Evolutionary conservation across 257 asterid genomes (phyloP).

Genomic region (Nicotiana tomentosiformis): DNA sequence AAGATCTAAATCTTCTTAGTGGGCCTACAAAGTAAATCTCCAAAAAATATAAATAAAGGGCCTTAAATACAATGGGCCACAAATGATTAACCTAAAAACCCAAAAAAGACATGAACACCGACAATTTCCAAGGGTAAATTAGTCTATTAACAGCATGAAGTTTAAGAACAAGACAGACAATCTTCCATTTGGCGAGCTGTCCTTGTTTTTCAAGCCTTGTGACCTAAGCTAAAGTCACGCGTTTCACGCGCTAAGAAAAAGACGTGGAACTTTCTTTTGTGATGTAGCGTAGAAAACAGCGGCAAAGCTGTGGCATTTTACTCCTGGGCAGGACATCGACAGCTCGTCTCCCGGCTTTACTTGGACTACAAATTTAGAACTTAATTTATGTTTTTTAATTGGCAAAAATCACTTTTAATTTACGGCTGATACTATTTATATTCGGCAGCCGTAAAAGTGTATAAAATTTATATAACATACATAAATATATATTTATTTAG

Average conservation of each 20-base stretch:
- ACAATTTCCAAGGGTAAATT: slow-evolving; percentile 11
- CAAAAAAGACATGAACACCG: slow-evolving; percentile 14
- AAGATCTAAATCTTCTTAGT: neutral
- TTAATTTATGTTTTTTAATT: neutral
- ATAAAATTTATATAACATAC: too few relatives aligned
- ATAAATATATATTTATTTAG: too few relatives aligned
- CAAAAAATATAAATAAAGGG: neutral
- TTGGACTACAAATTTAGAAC: neutral
- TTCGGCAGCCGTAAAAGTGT: accelerated
- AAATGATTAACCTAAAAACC: neutral
- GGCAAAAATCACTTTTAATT: too few relatives aligned
- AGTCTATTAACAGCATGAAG: neutral
- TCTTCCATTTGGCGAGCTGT: slow-evolving; percentile 19
- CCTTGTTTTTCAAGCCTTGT: slow-evolving; percentile 11
- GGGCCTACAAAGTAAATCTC: neutral
- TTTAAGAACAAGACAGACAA: slow-evolving; percentile 6
- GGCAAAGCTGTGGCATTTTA: slow-evolving; percentile 6
- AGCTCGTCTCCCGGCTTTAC: slow-evolving; percentile 19
- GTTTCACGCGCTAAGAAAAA: slow-evolving; percentile 29
- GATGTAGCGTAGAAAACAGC: slow-evolving; percentile 28
- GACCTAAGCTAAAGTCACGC: slow-evolving; percentile 22
- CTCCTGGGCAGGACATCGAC: slow-evolving; percentile 15
- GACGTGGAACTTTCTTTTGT: slow-evolving; percentile 16
- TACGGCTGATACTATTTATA: accelerated
- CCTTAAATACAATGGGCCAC: slow-evolving; percentile 13